Evolutionary conservation across 2,329 filamentous ascomycete species (phyloP), one percentile per base, ranked within the genome.

Genomic region (Tolypocladium cylindrosporum): DNA sequence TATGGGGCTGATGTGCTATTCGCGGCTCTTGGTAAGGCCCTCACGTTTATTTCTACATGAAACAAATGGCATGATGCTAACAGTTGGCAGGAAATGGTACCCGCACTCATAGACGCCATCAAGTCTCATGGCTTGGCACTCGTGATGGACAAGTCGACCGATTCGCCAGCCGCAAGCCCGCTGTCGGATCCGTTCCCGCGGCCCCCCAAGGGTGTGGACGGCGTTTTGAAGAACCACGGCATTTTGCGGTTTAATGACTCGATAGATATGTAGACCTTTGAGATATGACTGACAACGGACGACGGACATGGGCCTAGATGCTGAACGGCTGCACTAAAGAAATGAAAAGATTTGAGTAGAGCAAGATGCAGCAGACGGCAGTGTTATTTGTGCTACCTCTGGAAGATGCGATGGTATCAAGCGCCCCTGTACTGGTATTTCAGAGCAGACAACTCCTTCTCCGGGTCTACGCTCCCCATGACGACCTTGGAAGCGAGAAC

Each of bases 1-100:
- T 64, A 99, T 99, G 94, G 94, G 94, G 3, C 72, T 99, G 67
- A 90, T 97, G 60, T 97, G 92, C 74, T 91, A 87, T 65, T 93
- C 90, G 39, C 84, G 88, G 64, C 79, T 99, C 62, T 74, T 99
- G 77, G 91, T 95, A 80, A 68, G 87, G 80, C 31, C 39, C 55
- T 36, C 50, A 19, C n/a, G 8, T 27, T 21, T 11, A 31, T 11
- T 37, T 4, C 11, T 39, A 8, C 16, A 16, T 8, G 21, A 4
- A 4, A 10, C 4, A n/a, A 4, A 13, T n/a, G 9, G 37, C 31
- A 16, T 13, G 27, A 21, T 54, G 54, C 62, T 72, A 62, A 71
- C 54, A 14, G 4, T 27, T 56, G 52, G 31, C 60, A 96, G 91
- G 90, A 95, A 61, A 91, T 96, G 77, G 92, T 97, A 10, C 94